phyloP scores from a whole-genome alignment of 106 monocot genomes.

The Dendrobium chrysotoxum region DNA sequence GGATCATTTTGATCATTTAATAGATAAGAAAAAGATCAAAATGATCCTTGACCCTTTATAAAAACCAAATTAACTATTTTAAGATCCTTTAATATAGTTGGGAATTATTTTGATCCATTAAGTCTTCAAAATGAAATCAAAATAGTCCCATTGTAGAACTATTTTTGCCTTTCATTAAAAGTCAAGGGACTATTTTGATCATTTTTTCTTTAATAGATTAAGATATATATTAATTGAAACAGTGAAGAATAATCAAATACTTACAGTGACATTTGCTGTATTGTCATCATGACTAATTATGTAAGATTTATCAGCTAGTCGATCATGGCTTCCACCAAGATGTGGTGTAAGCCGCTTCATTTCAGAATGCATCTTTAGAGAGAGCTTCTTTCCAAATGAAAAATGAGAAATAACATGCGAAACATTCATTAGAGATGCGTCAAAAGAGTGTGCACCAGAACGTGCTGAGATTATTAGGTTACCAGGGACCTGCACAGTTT shows the following conservation, averaged over 20 bases:
- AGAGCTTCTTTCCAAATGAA: constrained; percentile 75
- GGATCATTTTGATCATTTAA: too few species aligned
- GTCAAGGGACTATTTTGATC: too few species aligned
- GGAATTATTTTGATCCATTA: too few species aligned
- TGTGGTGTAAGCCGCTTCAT: constrained; percentile 61
- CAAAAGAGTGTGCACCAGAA: constrained; percentile 90
- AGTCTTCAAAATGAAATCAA: too few species aligned
- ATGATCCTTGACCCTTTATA: too few species aligned
- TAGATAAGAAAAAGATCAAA: too few species aligned
- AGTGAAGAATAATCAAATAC: constrained; percentile 7
- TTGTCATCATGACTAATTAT: constrained; percentile 38
- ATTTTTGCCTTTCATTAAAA: too few species aligned
- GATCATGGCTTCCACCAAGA: constrained; percentile 69
- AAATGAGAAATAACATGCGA: constrained; percentile 86
- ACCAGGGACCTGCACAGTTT: constrained; percentile 73
- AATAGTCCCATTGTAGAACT: too few species aligned
- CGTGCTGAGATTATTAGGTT: constrained; percentile 84
- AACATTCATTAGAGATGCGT: constrained; percentile 86
- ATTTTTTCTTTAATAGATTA: too few species aligned
- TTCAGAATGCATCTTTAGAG: constrained; percentile 43
- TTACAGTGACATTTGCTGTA: constrained; percentile 84
- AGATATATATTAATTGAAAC: neutral
- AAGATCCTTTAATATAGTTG: too few species aligned
- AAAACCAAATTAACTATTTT: too few species aligned
- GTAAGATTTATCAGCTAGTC: constrained; percentile 63